A percentile compares a stretch with the other conserved stretches of the same genome.
phyloP scores from a whole-genome alignment of 169 alveolate genomes.

The Cyclospora cayetanensis region DNA sequence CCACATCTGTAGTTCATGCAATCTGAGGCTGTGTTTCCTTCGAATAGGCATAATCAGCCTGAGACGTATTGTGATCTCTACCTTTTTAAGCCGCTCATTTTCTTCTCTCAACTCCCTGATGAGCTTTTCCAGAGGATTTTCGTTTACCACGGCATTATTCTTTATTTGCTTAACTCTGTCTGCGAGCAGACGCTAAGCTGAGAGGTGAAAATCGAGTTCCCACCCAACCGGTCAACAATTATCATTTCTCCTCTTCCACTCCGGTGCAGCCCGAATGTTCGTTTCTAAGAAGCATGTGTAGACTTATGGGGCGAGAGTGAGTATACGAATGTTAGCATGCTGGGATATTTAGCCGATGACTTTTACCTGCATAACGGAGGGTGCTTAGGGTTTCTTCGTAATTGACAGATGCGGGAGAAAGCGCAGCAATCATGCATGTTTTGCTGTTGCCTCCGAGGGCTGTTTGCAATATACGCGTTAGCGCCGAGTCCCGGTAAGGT shows the following conservation, averaged over 20 bases:
- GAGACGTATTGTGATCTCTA: no score
- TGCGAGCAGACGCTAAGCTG: background rate
- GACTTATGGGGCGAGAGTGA: no score
- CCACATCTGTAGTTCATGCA: no score
- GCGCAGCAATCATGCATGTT: conserved; percentile 91
- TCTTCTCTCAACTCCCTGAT: conserved; percentile 87
- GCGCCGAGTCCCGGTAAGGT: conserved; percentile 93
- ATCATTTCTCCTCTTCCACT: no score
- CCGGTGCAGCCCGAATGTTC: no score
- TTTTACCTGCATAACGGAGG: conserved; percentile 87
- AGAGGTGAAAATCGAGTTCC: no score
- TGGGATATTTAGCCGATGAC: no score
- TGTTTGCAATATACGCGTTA: conserved; percentile 91
- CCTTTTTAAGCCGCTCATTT: conserved; percentile 73
- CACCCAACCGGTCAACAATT: no score
- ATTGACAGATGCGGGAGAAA: conserved; percentile 89
- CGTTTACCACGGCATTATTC: conserved; percentile 91
- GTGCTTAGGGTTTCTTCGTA: conserved; percentile 92
- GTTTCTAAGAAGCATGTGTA: no score
- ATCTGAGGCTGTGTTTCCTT: no score
- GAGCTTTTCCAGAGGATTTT: conserved; percentile 88
- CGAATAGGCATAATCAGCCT: no score
- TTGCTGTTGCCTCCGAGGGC: conserved; percentile 94
- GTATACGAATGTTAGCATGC: no score
- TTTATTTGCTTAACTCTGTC: conserved; percentile 90